Conservation (phyloP, 2,329 filamentous ascomycete species). For the Cercospora sp. region DNA sequence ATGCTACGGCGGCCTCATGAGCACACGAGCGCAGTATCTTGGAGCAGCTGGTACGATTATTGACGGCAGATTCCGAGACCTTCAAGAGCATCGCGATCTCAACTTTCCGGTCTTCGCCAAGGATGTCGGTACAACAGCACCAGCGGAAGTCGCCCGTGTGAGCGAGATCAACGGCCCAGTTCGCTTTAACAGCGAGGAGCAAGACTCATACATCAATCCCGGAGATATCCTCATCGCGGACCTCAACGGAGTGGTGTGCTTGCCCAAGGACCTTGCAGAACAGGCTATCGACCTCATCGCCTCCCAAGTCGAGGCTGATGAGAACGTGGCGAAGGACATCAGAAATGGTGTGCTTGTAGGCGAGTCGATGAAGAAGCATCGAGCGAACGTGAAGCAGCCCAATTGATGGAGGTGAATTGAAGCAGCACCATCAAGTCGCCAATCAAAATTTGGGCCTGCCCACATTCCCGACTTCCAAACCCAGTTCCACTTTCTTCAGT, state of each 20-base stretch:
- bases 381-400: conserved; percentile 33
- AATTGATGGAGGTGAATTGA: conserved; percentile 3
- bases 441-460: neutral
- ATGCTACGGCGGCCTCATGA: conserved; percentile 59
- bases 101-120: conserved; percentile 46
- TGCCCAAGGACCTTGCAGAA: conserved; percentile 35
- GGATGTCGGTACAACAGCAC: conserved; percentile 41
- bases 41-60: conserved; percentile 54
- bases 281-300: conserved; percentile 34
- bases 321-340: conserved; percentile 36
- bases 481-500: neutral
- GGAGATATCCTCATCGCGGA: conserved; percentile 44
- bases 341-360: conserved; percentile 29
- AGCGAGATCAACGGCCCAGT: conserved; percentile 40
- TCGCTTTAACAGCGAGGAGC: conserved; percentile 35
- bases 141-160: conserved; percentile 36
- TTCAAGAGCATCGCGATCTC: conserved; percentile 56
- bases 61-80: conserved; percentile 55
- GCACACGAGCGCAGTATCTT: conserved; percentile 48
- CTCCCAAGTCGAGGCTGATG: conserved; percentile 38
- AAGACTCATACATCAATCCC: conserved; percentile 38
- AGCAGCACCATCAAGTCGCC: neutral
- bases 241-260: conserved; percentile 43
- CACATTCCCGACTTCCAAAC: neutral
- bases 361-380: conserved; percentile 35